Percentiles rank a stretch among this genome's conserved stretches.
Conservation (phyloP, 2,329 filamentous ascomycete genomes). For the Fusarium devonianum region DNA sequence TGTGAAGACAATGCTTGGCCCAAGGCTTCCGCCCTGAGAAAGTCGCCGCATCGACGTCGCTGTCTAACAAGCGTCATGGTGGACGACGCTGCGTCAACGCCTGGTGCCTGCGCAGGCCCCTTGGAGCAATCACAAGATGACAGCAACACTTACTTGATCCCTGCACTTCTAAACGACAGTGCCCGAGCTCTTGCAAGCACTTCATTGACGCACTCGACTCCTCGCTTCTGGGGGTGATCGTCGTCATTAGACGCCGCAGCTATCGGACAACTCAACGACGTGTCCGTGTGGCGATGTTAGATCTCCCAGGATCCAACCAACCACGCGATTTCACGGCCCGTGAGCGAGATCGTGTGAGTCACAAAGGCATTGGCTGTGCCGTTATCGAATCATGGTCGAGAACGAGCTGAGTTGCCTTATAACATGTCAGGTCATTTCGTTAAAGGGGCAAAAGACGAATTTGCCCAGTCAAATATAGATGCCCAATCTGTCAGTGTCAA, state of each 20-base stretch:
- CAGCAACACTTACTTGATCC: too few species aligned
- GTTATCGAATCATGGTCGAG: not conserved
- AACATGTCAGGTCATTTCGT: not conserved
- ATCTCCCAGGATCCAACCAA: slow-evolving; percentile 4
- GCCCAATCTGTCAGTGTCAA: slow-evolving; percentile 11
- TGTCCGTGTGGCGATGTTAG: slow-evolving; percentile 31
- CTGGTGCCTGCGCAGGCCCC: slow-evolving; percentile 34
- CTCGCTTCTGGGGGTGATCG: too few species aligned
- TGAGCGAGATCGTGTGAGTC: slow-evolving; percentile 20
- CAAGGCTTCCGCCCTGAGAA: slow-evolving; percentile 2
- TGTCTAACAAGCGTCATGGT: slow-evolving; percentile 11
- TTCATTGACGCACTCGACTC: too few species aligned
- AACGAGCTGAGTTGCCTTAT: not conserved
- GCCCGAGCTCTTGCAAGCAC: too few species aligned
- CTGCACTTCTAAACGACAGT: too few species aligned
- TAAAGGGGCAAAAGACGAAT: slow-evolving; percentile 7
- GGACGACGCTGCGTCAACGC: slow-evolving; percentile 6
- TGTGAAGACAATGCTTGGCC: slow-evolving; percentile 13
- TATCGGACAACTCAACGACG: not conserved
- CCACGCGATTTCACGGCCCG: slow-evolving; percentile 3
- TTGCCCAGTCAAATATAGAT: slow-evolving; percentile 16
- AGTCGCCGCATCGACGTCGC: slow-evolving; percentile 5
- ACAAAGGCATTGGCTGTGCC: not conserved
- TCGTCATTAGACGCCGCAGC: not conserved
- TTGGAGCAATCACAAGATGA: too few species aligned